A percentile compares a stretch with the other conserved stretches of the same genome.
phyloP scores from a whole-genome alignment of 345 rosid genomes.

The Camelina hispida region DNA sequence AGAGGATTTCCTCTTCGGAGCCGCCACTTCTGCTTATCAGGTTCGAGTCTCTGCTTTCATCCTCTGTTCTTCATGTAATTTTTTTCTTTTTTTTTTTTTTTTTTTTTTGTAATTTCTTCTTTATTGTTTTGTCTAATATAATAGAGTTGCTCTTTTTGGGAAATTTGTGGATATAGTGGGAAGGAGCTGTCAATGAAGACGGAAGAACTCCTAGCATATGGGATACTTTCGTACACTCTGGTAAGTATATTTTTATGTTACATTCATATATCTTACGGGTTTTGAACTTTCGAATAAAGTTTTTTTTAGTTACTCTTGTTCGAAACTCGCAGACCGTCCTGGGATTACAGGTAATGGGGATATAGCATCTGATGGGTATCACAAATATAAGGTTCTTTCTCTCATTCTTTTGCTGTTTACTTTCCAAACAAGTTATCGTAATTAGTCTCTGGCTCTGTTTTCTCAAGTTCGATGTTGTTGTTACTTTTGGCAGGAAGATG shows the following conservation, averaged over 20 bases:
- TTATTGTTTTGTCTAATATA: neutral
- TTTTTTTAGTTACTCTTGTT: neutral
- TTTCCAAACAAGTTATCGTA: neutral
- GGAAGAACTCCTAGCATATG: slow-evolving; percentile 71
- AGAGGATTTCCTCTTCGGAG: slow-evolving; percentile 63
- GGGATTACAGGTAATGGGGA: slow-evolving; percentile 52
- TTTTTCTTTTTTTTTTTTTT: neutral
- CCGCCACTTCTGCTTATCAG: slow-evolving; percentile 65
- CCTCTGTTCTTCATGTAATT: neutral
- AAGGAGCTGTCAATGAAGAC: slow-evolving; percentile 70
- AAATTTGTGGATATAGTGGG: slow-evolving; percentile 40
- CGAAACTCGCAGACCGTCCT: slow-evolving; percentile 6
- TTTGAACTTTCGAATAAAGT: neutral
- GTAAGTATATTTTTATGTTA: slow-evolving; percentile 33
- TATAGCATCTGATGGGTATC: slow-evolving; percentile 62
- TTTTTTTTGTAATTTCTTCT: neutral
- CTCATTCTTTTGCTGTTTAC: neutral
- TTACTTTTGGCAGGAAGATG: slow-evolving; percentile 65
- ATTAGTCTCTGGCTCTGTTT: slow-evolving; percentile 4
- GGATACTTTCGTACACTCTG: slow-evolving; percentile 60
- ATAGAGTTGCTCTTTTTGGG: neutral
- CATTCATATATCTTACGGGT: no score
- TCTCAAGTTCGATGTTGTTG: neutral
- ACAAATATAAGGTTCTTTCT: slow-evolving; percentile 61
- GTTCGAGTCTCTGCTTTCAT: slow-evolving; percentile 34